phyloP scores from a whole-genome alignment of 169 alveolate genomes.

The Plasmodium fragile region DNA sequence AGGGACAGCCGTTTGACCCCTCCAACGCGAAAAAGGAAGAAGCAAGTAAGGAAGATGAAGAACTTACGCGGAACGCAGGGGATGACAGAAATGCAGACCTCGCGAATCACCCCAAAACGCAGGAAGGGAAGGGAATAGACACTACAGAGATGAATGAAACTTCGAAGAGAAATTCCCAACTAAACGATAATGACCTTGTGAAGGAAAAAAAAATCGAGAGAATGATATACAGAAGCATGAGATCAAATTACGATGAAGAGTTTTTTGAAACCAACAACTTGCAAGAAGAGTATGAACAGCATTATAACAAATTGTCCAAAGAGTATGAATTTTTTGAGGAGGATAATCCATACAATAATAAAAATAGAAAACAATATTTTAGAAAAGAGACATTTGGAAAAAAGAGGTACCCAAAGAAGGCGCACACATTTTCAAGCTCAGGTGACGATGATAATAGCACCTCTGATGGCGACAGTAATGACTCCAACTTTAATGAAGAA shows the following conservation, averaged over 20 bases:
- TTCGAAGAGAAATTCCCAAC: neutral
- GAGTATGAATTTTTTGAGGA: conserved; percentile 69
- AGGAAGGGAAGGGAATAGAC: neutral
- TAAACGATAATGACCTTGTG: conserved; percentile 2
- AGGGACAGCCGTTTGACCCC: neutral
- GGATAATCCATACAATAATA: conserved; percentile 60
- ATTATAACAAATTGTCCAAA: conserved; percentile 43
- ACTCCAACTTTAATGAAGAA: conserved; percentile 68
- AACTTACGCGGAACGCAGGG: neutral
- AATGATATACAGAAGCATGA: conserved; percentile 23
- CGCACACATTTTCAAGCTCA: conserved; percentile 18
- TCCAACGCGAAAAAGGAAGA: neutral
- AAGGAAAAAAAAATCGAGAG: conserved; percentile 54
- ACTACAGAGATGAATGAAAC: neutral
- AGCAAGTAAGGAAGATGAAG: neutral
- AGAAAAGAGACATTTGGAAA: conserved; percentile 4
- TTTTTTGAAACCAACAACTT: conserved; percentile 60
- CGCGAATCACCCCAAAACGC: neutral
- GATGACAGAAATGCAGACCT: neutral
- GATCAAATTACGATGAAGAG: conserved; percentile 51
- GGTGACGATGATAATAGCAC: conserved; percentile 4
- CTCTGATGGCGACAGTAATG: conserved; percentile 66
- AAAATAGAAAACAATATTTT: conserved; percentile 15
- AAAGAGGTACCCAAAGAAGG: neutral
- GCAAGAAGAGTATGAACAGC: conserved; percentile 59